phyloP scores from a whole-genome alignment of 2,329 filamentous ascomycete genomes.

The Magnaporthiopsis incrustans region DNA sequence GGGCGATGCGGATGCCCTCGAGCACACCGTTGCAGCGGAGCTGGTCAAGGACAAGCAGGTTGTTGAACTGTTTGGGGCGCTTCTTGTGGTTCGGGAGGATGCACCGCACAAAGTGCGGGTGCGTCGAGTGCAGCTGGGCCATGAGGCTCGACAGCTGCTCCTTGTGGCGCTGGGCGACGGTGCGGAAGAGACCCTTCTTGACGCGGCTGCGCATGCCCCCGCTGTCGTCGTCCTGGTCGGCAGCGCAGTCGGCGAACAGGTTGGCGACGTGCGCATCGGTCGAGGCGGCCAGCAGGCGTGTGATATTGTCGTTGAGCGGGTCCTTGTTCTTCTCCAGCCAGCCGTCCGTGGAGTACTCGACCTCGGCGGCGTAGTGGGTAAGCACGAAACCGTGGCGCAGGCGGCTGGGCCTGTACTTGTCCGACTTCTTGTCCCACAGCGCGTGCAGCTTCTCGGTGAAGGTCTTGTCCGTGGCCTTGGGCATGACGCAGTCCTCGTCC shows the following conservation, averaged over 20 bases:
- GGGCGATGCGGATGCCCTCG: slow-evolving; percentile 95
- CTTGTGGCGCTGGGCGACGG: slow-evolving; percentile 93
- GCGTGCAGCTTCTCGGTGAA: slow-evolving; percentile 98
- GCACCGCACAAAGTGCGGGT: slow-evolving; percentile 96
- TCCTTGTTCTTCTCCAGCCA: slow-evolving; percentile 99
- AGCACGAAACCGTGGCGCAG: slow-evolving; percentile 89
- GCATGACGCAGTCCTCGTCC: slow-evolving; percentile 98
- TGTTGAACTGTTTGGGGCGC: slow-evolving; percentile 83
- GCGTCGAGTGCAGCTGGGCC: slow-evolving; percentile 87
- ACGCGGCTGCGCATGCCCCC: slow-evolving; percentile 68
- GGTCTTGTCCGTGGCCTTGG: slow-evolving; percentile 91
- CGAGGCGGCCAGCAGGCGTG: slow-evolving; percentile 75
- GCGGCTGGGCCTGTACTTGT: slow-evolving; percentile 84
- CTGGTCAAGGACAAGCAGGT: slow-evolving; percentile 89
- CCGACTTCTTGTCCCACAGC: slow-evolving; percentile 91
- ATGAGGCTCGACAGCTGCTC: slow-evolving; percentile 97
- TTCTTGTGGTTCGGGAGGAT: slow-evolving; percentile 99
- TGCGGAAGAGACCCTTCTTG: slow-evolving; percentile 95
- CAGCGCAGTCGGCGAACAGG: slow-evolving; percentile 75
- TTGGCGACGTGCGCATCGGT: slow-evolving; percentile 74
- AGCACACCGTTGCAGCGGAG: slow-evolving; percentile 97
- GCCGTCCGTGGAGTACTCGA: slow-evolving; percentile 89
- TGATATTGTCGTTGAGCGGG: slow-evolving; percentile 94
- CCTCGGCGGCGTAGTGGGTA: slow-evolving; percentile 95
- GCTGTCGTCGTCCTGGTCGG: slow-evolving; percentile 66